Conservation (phyloP, 2,329 filamentous ascomycete species). For the Fusarium poae region DNA sequence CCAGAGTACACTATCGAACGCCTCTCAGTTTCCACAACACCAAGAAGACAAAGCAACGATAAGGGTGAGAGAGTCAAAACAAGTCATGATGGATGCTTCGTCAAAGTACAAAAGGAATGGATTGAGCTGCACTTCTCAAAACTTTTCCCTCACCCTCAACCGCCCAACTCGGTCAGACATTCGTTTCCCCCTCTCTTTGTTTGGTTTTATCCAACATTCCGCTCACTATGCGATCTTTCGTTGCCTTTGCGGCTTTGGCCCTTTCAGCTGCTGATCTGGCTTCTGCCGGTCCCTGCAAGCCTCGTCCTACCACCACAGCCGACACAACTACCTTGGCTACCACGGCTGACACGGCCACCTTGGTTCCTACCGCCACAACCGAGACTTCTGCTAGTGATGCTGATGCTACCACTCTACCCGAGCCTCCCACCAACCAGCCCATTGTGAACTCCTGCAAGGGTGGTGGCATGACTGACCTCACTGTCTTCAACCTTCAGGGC, state of each 20-base stretch:
- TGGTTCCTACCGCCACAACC: not conserved
- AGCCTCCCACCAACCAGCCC: not conserved
- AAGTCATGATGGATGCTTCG: not conserved
- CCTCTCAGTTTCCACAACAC: not conserved
- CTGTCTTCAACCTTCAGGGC: not conserved
- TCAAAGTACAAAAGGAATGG: not conserved
- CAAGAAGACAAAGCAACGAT: not conserved
- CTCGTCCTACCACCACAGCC: not conserved
- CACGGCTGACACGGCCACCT: not conserved
- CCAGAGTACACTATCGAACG: slow-evolving; percentile 22
- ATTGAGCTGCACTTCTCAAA: not conserved
- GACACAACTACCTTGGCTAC: not conserved
- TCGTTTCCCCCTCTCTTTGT: not conserved
- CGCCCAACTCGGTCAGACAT: slow-evolving; percentile 34
- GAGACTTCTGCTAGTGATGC: not conserved
- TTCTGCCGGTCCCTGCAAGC: slow-evolving; percentile 30
- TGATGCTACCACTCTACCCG: slow-evolving; percentile 8
- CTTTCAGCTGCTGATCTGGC: slow-evolving; percentile 27
- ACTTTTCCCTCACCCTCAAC: slow-evolving; percentile 5
- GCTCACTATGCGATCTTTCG: slow-evolving; percentile 35
- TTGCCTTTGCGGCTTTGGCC: slow-evolving; percentile 33
- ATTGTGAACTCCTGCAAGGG: slow-evolving; percentile 19
- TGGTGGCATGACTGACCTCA: slow-evolving; percentile 17
- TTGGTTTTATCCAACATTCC: not conserved
- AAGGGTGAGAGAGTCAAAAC: not conserved